Evolutionary conservation across 495 filamentous ascomycete species (phyloP), one percentile per base, ranked within the genome.

Genomic region (Lasiosphaeria hispida): DNA sequence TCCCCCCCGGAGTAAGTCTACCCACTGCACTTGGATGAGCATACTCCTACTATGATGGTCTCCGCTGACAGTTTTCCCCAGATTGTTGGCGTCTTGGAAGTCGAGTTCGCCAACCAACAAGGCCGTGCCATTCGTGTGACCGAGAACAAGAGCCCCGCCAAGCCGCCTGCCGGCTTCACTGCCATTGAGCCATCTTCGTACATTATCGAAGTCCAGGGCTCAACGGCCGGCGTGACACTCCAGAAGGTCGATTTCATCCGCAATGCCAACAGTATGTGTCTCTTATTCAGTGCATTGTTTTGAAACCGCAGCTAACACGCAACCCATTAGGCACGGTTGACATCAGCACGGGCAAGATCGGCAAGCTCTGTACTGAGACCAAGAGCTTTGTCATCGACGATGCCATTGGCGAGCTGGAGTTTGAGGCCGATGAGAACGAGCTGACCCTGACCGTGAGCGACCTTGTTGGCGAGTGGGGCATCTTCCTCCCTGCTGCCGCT

Each of bases 371-470:
- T 61, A 17, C 62, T 11, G 72, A 73, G 57, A 60, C 68, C 17
- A 64, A 65, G 15, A 55, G 50, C 5, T 75, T 77, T 33, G 64
- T 74, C 44, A 67, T 74, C 47, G 69, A 66, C 19, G 68, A 58
- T 13, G 56, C 58, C 23, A 42, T 73, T 0, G 73, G 72, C 51
- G 74, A 77, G 70, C 55, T 67, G 14, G 74, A 75, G 58, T 77
- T 77, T 45, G 74, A 77, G 58, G 67, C 17, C n/a, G 74, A 74
- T n/a, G 74, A 77, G 66, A 74, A 73, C 49, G 74, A 75, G 63
- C 43, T 72, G 1, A 67, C 72, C 0, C 49, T 73, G 0, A 73
- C 58, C 4, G 69, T 72, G 11, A n/a, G 48, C 11, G 62, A 71
- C 55, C 44, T 75, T 50, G 63, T 62, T 23, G 74, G 72, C 17